These are phyloP conservation scores for Phalaenopsis hybrid DNA, from an alignment of 116 monocot species.

Conservation along the genomic window DNA sequence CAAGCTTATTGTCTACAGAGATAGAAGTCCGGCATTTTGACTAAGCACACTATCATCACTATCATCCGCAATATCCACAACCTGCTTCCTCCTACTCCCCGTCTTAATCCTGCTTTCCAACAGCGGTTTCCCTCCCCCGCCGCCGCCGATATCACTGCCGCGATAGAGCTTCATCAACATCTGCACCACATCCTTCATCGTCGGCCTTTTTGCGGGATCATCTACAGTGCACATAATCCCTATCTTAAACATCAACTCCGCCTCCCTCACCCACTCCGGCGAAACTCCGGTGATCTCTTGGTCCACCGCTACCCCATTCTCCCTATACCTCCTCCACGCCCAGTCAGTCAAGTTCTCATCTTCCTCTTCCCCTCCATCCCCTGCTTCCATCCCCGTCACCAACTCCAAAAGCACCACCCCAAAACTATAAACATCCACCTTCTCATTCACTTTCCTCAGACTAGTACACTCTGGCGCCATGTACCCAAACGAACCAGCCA, in stretches of 20 bases:
- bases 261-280: constrained; percentile 11
- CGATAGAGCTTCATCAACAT: constrained; percentile 8
- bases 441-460: constrained; percentile 38
- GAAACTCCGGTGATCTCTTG: constrained; percentile 15
- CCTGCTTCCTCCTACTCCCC: constrained; percentile 10
- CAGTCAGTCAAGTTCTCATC: constrained; percentile 25
- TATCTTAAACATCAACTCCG: constrained; percentile 25
- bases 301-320: constrained; percentile 24
- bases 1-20: no score
- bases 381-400: constrained; percentile 30
- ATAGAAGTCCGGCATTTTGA: not conserved
- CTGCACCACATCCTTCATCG: constrained; percentile 41
- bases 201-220: constrained; percentile 21
- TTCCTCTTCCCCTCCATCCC: constrained; percentile 23
- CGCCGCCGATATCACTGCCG: not conserved
- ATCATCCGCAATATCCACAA: constrained; percentile 5
- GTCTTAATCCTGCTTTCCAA: not conserved
- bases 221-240: constrained; percentile 30
- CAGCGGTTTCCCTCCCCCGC: not conserved
- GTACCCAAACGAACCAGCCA: constrained; percentile 55
- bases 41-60: constrained; percentile 1
- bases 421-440: constrained; percentile 58
- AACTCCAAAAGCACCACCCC: constrained; percentile 63
- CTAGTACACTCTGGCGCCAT: constrained; percentile 53
- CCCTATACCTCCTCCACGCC: constrained; percentile 30